Conservation (phyloP, 2,329 filamentous ascomycete genomes). For the Metarhizium guizhouense region DNA sequence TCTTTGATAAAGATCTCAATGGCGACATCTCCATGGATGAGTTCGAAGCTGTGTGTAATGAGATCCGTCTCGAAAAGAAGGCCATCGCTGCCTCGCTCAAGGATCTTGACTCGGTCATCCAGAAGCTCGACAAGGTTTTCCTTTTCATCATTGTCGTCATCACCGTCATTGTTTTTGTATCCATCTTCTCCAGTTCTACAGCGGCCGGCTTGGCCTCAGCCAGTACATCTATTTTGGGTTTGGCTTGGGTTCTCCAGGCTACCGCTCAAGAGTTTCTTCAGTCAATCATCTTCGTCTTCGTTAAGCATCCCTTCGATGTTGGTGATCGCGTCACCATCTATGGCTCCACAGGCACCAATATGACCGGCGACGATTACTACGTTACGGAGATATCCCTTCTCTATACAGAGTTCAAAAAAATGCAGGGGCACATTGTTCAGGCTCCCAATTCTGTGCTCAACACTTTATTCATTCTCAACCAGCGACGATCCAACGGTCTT, state of each 20-base stretch:
- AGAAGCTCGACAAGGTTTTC: slow-evolving; percentile 82
- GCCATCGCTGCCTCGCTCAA: slow-evolving; percentile 91
- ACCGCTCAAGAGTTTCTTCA: slow-evolving; percentile 93
- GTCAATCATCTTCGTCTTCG: slow-evolving; percentile 89
- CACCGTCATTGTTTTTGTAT: slow-evolving; percentile 76
- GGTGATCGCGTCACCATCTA: slow-evolving; percentile 90
- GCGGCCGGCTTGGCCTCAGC: slow-evolving; percentile 83
- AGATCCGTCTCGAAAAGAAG: slow-evolving; percentile 90
- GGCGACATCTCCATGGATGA: slow-evolving; percentile 95
- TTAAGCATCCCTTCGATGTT: slow-evolving; percentile 96
- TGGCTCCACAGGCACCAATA: slow-evolving; percentile 71
- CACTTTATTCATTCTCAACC: slow-evolving; percentile 88
- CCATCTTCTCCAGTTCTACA: slow-evolving; percentile 83
- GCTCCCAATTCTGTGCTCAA: slow-evolving; percentile 93
- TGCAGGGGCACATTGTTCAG: slow-evolving; percentile 93
- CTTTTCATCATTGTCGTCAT: slow-evolving; percentile 78
- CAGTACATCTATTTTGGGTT: slow-evolving; percentile 75
- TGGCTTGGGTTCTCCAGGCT: slow-evolving; percentile 87
- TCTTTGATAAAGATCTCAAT: slow-evolving; percentile 96
- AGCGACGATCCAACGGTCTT: slow-evolving; percentile 78
- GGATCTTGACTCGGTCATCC: slow-evolving; percentile 87
- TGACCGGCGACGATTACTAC: slow-evolving; percentile 87
- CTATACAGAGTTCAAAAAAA: slow-evolving; percentile 97
- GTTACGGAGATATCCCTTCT: slow-evolving; percentile 89
- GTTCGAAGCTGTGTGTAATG: slow-evolving; percentile 84